Evolutionary conservation across 2,329 filamentous ascomycete genomes (phyloP).

Genomic region (Aaosphaeria pasadenensis): DNA sequence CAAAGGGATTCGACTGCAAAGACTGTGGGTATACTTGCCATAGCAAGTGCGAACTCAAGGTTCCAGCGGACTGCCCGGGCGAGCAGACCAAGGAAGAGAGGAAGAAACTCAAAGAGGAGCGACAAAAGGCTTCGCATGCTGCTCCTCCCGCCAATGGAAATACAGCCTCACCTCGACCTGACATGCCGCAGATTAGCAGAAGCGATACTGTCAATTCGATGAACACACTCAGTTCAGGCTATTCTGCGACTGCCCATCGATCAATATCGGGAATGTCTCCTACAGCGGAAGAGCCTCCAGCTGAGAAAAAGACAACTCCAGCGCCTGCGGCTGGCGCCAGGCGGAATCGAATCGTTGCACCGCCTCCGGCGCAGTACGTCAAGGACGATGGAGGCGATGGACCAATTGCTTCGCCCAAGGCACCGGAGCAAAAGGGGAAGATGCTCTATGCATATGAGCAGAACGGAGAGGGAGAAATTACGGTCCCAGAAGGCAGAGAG

Average conservation of each 20-base stretch:
- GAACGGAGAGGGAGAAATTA: constrained; percentile 76
- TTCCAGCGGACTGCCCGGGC: constrained; percentile 90
- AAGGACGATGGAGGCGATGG: constrained; percentile 56
- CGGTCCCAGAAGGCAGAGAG: constrained; percentile 74
- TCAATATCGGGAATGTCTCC: constrained; percentile 65
- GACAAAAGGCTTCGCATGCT: constrained; percentile 74
- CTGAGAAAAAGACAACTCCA: constrained; percentile 31
- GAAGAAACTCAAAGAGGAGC: constrained; percentile 85
- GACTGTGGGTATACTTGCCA: constrained; percentile 98
- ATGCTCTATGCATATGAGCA: constrained; percentile 90
- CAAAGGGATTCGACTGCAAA: constrained; percentile 93
- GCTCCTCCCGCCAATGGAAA: constrained; percentile 42
- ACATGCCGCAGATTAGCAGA: constrained; percentile 67
- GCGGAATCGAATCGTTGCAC: constrained; percentile 77
- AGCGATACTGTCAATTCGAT: constrained; percentile 86
- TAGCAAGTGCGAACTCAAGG: constrained; percentile 99
- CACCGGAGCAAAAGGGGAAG: constrained; percentile 67
- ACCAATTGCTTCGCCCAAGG: constrained; percentile 28
- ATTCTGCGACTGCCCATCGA: constrained; percentile 73
- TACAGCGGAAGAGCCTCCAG: constrained; percentile 49
- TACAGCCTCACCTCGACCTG: constrained; percentile 48
- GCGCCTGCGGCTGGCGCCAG: constrained; percentile 23
- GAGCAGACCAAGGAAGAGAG: constrained; percentile 92
- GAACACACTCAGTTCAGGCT: constrained; percentile 75
- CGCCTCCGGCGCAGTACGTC: constrained; percentile 79